A percentile compares a stretch with the other conserved stretches of the same genome.
Evolutionary conservation across 768 basidiomycete species (phyloP).

Genomic region (Tephrocybe sp.): DNA sequence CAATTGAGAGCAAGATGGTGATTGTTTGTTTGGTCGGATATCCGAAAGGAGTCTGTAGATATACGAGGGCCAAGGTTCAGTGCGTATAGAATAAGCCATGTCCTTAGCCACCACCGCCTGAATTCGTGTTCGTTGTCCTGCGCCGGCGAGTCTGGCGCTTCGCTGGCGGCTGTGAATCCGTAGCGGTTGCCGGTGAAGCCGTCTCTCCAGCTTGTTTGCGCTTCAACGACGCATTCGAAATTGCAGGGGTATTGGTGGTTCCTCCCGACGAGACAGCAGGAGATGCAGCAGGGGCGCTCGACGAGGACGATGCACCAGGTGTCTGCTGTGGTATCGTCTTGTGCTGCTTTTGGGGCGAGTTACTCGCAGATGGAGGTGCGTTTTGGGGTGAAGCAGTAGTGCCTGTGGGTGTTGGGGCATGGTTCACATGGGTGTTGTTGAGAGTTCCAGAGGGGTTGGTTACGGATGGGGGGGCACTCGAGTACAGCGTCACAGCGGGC

Average conservation of each 20-base stretch:
- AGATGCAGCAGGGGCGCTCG: constrained; percentile 33
- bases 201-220: constrained; percentile 47
- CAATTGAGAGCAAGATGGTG: constrained; percentile 2
- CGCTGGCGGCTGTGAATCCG: constrained; percentile 42
- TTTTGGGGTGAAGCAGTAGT: constrained; percentile 52
- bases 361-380: constrained; percentile 47
- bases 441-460: constrained; percentile 38
- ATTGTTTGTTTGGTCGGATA: not conserved
- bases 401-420: constrained; percentile 22
- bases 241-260: constrained; percentile 49
- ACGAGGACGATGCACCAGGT: constrained; percentile 28
- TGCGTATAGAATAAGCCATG: not conserved
- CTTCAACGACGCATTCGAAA: constrained; percentile 52
- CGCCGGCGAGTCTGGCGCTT: constrained; percentile 57
- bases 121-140: constrained; percentile 44
- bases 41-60: not conserved
- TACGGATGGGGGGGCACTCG: constrained; percentile 45
- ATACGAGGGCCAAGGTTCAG: not conserved
- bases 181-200: constrained; percentile 49
- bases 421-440: not conserved
- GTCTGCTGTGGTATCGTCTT: constrained; percentile 48
- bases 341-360: constrained; percentile 62
- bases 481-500: constrained; percentile 48
- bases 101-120: constrained; percentile 20
- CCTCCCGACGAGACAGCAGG: constrained; percentile 33